Evolutionary conservation across 441 rosid genomes (phyloP).

Genomic region (Croton laevigatus): DNA sequence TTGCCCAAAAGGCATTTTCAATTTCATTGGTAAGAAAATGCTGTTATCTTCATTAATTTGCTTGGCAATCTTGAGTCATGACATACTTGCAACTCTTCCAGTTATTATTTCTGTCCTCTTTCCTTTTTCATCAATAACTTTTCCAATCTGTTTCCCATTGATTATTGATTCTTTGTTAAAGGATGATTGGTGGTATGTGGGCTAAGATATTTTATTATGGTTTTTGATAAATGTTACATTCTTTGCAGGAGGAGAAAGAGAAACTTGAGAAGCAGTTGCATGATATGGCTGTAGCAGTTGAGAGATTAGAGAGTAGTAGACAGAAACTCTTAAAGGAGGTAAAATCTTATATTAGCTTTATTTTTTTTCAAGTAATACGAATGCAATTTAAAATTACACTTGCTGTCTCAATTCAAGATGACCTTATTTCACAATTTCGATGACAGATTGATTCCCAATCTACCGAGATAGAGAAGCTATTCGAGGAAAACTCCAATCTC

Average conservation of each 20-base stretch:
- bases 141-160: neutral
- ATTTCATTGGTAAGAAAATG: constrained; percentile 59
- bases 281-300: constrained; percentile 92
- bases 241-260: constrained; percentile 77
- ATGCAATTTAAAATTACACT: constrained; percentile 11
- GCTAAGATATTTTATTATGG: constrained; percentile 6
- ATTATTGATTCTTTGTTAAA: neutral
- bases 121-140: neutral
- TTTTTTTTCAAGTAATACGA: constrained; percentile 3
- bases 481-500: constrained; percentile 79
- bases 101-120: neutral
- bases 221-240: constrained; percentile 12
- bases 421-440: constrained; percentile 14
- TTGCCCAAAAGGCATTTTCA: constrained; percentile 45
- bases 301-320: constrained; percentile 88
- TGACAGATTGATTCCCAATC: constrained; percentile 92
- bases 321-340: constrained; percentile 98
- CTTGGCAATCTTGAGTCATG: neutral
- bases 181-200: neutral
- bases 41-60: constrained; percentile 12
- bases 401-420: constrained; percentile 12
- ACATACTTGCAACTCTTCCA: neutral
- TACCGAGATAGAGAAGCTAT: constrained; percentile 91
- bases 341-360: constrained; percentile 18
- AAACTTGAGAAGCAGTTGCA: constrained; percentile 89